Evolutionary conservation across 176 grass and related monocot genomes (phyloP).

Genomic region (Aechmea fasciata): DNA sequence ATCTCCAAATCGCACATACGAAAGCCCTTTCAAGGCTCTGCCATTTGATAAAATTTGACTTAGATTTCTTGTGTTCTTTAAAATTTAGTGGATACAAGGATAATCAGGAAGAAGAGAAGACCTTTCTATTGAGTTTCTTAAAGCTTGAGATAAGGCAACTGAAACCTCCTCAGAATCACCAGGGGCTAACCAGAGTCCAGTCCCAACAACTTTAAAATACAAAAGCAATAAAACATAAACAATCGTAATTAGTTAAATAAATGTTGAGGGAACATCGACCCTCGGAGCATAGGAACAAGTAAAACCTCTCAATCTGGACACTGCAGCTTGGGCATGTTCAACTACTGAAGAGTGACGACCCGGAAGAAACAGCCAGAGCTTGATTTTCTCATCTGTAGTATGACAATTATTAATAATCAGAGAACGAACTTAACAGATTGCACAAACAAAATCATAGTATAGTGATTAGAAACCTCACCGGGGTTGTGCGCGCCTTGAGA

Average conservation of each 20-base stretch:
- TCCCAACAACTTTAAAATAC: constrained; percentile 57
- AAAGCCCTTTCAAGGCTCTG: constrained; percentile 74
- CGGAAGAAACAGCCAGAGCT: constrained; percentile 97
- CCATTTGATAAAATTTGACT: background rate
- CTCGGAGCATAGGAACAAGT: constrained; percentile 9
- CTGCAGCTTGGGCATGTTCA: constrained; percentile 56
- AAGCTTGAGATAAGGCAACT: constrained; percentile 72
- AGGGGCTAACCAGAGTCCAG: constrained; percentile 84
- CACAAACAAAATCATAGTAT: constrained; percentile 4
- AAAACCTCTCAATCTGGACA: constrained; percentile 91
- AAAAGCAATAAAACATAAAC: constrained; percentile 15
- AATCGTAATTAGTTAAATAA: constrained; percentile 23
- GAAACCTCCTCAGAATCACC: constrained; percentile 94
- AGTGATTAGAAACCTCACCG: constrained; percentile 38
- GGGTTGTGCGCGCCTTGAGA: constrained; percentile 97
- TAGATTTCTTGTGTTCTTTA: background rate
- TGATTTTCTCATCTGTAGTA: constrained; percentile 92
- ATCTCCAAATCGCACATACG: constrained; percentile 92
- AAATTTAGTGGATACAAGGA: constrained; percentile 7
- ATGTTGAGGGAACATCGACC: constrained; percentile 9
- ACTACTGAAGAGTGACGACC: constrained; percentile 58
- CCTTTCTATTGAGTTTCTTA: constrained; percentile 97
- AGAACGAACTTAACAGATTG: background rate
- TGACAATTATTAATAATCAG: constrained; percentile 11
- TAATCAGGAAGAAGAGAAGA: constrained; percentile 25